Evolutionary conservation across 2,329 filamentous ascomycete species (phyloP), one percentile per base, ranked within the genome.

Genomic region (Trichophyton schoenleinii): DNA sequence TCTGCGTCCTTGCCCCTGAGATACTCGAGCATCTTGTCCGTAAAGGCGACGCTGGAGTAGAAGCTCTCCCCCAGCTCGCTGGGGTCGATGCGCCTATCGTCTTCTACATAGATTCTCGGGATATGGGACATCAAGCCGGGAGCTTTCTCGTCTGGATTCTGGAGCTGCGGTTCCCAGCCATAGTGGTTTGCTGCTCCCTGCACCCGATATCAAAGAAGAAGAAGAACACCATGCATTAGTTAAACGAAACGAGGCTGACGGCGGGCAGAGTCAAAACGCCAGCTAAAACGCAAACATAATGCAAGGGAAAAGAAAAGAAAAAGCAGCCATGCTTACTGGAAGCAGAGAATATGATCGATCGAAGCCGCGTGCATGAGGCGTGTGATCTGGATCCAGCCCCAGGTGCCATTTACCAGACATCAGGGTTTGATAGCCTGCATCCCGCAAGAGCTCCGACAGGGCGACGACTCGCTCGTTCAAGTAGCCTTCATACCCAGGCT

Each of bases 381-480:
- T 79, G 3, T 78, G 77, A 65, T 85, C 81, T 0, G 80, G 79
- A 0, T 78, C 83, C 11, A 86, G 71, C 0, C 83, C 83, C 18
- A 86, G 71, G 69, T 85, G 82, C 83, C 83, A 86, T 68, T 86
- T 86, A 0, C 83, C 83, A 3, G 80, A 74, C 78, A 86, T 83
- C 3, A 83, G 65, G 1, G 83, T 86, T 57, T 79, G 75, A 67
- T 86, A 86, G 13, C 83, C 83, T 0, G 74, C 78, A 63, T 85
- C 83, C 3, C 74, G 78, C 3, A 86, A 74, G 1, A 86, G 67
- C 68, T 86, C 83, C 1, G 82, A 81, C 13, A 85, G 71, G 4
- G 82, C 78, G 0, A 75, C 83, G 1, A 86, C 83, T 0, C 77
- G 74, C 64, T 82, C 78, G 61, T 86, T 86, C 38, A 86, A 73